A percentile compares a stretch with the other conserved stretches of the same genome.
Conservation (phyloP, 1,284 basidiomycete genomes). For the Ustilago cynodontis region DNA sequence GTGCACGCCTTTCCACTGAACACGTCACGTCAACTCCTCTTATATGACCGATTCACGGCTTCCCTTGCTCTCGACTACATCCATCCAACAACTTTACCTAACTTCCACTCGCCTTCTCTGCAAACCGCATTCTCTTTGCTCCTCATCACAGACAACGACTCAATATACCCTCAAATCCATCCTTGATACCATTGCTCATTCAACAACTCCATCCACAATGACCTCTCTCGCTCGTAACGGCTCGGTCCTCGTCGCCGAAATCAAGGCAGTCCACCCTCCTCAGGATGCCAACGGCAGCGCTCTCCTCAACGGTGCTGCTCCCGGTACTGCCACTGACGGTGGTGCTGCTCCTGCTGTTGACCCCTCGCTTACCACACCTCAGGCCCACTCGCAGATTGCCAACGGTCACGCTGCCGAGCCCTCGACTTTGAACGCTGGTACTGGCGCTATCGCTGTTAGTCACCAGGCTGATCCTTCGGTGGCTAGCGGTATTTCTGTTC, state of each 20-base stretch:
- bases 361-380: constrained; percentile 35
- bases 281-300: constrained; percentile 17
- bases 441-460: constrained; percentile 31
- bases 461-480: constrained; percentile 36
- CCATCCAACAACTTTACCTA: neutral
- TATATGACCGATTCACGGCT: neutral
- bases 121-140: constrained; percentile 2
- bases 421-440: constrained; percentile 35
- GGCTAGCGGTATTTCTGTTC: constrained; percentile 24
- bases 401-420: constrained; percentile 35
- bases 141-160: neutral
- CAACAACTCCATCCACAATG: constrained; percentile 20
- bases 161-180: constrained; percentile 4
- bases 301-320: constrained; percentile 17
- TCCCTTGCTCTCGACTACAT: neutral
- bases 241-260: constrained; percentile 53
- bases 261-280: constrained; percentile 46
- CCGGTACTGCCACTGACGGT: constrained; percentile 30
- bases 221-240: constrained; percentile 49
- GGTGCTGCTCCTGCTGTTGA: constrained; percentile 41
- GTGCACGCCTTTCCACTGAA: neutral
- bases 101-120: neutral
- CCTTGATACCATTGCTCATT: constrained; percentile 12
- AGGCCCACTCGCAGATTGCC: constrained; percentile 10
- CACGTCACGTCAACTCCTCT: neutral